Conservation (phyloP, 305 asterid species). For the Caryopteris hybrid region DNA sequence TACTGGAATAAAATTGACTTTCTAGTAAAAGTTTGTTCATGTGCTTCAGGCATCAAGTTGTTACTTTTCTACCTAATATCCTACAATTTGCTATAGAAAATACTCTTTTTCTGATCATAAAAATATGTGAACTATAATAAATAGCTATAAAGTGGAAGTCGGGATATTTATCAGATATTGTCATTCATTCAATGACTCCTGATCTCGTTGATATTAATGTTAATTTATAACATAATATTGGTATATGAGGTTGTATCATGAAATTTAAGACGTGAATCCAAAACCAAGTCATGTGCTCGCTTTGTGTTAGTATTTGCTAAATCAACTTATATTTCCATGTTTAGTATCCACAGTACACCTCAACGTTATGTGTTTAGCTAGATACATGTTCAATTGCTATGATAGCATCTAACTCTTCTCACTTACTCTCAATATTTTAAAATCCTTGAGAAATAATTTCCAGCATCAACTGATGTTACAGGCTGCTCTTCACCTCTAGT, state of each 20-base stretch:
- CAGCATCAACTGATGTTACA: conserved; percentile 24
- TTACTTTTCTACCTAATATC: not conserved
- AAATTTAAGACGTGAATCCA: not conserved
- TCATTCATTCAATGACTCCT: not conserved
- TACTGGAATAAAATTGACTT: not conserved
- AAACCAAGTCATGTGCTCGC: too few relatives aligned
- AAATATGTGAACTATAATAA: not conserved
- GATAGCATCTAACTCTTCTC: not conserved
- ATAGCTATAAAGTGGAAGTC: not conserved
- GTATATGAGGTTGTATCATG: not conserved
- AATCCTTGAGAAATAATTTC: conserved; percentile 15
- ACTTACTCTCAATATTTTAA: not conserved
- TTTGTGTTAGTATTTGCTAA: too few relatives aligned
- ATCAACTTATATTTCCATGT: too few relatives aligned
- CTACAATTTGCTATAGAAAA: not conserved
- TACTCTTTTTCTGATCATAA: not conserved
- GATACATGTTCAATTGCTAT: not conserved
- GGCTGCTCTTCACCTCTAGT: conserved; percentile 64
- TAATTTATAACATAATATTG: not conserved
- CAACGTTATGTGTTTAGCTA: not conserved
- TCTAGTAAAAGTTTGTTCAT: not conserved
- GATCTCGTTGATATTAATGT: not conserved
- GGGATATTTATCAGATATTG: not conserved
- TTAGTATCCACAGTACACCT: too few relatives aligned
- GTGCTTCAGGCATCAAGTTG: not conserved